Evolutionary conservation across 345 rosid species (phyloP).

Genomic region (Schrenkiella parvula): DNA sequence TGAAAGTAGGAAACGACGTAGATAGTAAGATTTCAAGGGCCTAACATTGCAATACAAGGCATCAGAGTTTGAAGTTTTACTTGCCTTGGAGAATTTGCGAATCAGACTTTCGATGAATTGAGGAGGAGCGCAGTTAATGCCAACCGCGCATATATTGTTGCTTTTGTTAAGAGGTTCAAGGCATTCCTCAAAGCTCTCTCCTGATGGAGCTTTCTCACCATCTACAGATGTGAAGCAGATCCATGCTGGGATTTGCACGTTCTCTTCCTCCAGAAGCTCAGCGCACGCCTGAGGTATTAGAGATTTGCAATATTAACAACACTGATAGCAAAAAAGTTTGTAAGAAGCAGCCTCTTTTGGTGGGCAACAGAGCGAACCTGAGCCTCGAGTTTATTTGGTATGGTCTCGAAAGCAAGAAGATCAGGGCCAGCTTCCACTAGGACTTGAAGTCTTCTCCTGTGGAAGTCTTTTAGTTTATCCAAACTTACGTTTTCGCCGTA

Average conservation of each 20-base stretch:
- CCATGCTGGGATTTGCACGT: constrained; percentile 74
- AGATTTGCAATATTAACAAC: not conserved
- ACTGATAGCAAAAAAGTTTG: not conserved
- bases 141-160: constrained; percentile 56
- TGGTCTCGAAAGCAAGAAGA: constrained; percentile 88
- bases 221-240: constrained; percentile 82
- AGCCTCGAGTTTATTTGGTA: constrained; percentile 89
- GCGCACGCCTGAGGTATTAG: constrained; percentile 55
- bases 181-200: constrained; percentile 72
- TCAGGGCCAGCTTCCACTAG: constrained; percentile 82
- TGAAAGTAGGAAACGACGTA: constrained; percentile 24
- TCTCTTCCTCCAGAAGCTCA: constrained; percentile 81
- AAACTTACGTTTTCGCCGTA: constrained; percentile 58
- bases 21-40: not conserved
- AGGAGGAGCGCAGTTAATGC: constrained; percentile 87
- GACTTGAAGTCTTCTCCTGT: constrained; percentile 74
- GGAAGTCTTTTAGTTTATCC: constrained; percentile 82
- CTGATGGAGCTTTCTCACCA: constrained; percentile 78
- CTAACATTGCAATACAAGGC: not conserved
- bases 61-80: not conserved
- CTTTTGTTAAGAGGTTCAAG: constrained; percentile 62
- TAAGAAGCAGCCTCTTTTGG: not conserved
- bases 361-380: constrained; percentile 45
- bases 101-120: constrained; percentile 64
- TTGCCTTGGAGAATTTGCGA: constrained; percentile 57